Evolutionary conservation across 345 rosid species (phyloP).

Genomic region (Boechera divaricarpa): DNA sequence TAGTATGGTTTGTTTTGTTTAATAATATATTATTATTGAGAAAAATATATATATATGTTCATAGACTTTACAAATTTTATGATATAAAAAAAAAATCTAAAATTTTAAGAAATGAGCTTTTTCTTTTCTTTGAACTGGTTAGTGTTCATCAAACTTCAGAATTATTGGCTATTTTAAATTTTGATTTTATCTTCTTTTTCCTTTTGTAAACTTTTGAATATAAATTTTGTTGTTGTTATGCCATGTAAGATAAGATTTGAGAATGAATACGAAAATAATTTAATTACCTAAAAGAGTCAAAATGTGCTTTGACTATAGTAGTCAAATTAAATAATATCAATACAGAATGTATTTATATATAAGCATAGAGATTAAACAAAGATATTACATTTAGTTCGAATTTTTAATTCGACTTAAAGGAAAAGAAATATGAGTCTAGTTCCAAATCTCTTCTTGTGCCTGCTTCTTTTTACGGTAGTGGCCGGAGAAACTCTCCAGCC

Average conservation of each 20-base stretch:
- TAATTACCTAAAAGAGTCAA: background rate
- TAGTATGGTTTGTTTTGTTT: background rate
- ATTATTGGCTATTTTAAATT: background rate
- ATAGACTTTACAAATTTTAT: too few species aligned
- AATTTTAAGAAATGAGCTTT: background rate
- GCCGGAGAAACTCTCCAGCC: conserved; percentile 50
- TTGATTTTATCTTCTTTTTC: too few species aligned
- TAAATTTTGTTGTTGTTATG: too few species aligned
- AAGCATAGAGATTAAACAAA: background rate
- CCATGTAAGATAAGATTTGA: background rate
- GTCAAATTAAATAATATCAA: conserved; percentile 11
- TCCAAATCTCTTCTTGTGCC: conserved; percentile 24
- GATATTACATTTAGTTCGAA: background rate
- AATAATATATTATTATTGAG: too few species aligned
- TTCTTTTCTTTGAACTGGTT: background rate
- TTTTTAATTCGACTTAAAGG: background rate
- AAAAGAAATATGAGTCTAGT: background rate
- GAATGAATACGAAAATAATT: too few species aligned
- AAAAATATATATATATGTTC: too few species aligned
- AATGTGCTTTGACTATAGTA: conserved; percentile 5
- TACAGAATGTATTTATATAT: background rate
- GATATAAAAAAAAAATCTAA: too few species aligned
- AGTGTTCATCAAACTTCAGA: background rate
- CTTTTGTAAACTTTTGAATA: background rate
- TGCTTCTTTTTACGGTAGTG: conserved; percentile 29